Evolutionary conservation across 345 rosid genomes (phyloP), one percentile per base, ranked within the genome.

Genomic region (Eucalyptus lansdowneana): DNA sequence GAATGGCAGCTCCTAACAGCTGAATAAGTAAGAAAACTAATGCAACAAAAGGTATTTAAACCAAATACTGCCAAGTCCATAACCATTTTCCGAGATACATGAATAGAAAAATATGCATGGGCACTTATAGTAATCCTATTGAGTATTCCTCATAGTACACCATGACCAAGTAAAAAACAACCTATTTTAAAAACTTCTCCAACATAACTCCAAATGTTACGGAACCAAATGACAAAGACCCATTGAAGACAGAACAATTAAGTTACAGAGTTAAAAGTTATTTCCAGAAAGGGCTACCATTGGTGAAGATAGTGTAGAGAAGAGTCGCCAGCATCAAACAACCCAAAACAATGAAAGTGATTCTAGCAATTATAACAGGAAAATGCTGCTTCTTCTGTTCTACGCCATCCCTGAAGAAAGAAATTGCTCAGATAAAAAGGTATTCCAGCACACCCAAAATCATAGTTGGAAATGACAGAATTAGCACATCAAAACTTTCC

Each of bases 231-330:
- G 58, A 31, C 29, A 27, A 86, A 50, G 53, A 25, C 25, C 45
- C 54, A 85, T 25, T 49, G 44, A 34, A 67, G 83, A 89, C 72
- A 50, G 44, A 47, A 76, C 31, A 62, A 80, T 56, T 86, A 88
- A 90, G 96, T 97, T 90, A 97, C 98, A 96, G 99, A 86, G 95
- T 95, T 19, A 94, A 86, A 50, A 97, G 96, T 88, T 97, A 99
- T 92, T 87, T 93, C 89, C 96, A 95, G 89, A 97, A 97, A 90
- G 99, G 99, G 45, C 96, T 93, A 88, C 99, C 99, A 92, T 95
- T 93, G 56, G 97, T 96, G 56, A 92, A 72, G 86, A 94, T 50
- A 86, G 97, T 95, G 92, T 94, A 97, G 89, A 94, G 25, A 92
- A 97, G 92, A 91, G 98, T 96, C 89, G 92, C 96, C 85, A 94